Conservation (phyloP, 805 yeast species). For the Zygoascus flipseniorum region DNA sequence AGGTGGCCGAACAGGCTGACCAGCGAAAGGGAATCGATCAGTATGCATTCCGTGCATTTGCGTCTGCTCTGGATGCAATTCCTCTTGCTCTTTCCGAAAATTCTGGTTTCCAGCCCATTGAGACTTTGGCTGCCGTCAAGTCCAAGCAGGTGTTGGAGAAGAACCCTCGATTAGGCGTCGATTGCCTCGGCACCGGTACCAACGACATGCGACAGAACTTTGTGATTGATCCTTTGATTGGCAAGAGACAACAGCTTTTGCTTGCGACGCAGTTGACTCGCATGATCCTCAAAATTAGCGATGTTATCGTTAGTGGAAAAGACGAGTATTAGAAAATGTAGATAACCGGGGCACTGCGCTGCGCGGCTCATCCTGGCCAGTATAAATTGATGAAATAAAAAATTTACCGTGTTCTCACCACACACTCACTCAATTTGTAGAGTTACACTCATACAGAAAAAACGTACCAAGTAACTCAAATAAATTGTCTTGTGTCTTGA, state of each 20-base stretch:
- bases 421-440: too few species aligned
- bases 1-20: constrained; percentile 87
- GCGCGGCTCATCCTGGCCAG: not conserved
- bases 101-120: constrained; percentile 92
- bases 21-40: constrained; percentile 92
- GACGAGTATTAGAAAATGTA: constrained; percentile 37
- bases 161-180: constrained; percentile 75
- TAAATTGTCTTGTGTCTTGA: too few species aligned
- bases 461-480: too few species aligned
- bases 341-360: too few species aligned
- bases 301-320: constrained; percentile 85
- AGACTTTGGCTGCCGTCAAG: constrained; percentile 75
- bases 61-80: constrained; percentile 81
- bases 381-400: not conserved
- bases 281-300: constrained; percentile 95
- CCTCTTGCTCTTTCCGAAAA: constrained; percentile 96
- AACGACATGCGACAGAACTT: constrained; percentile 91
- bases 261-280: constrained; percentile 96
- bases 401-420: too few species aligned
- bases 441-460: too few species aligned
- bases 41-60: constrained; percentile 93
- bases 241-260: constrained; percentile 91
- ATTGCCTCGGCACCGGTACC: constrained; percentile 80
- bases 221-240: constrained; percentile 94
- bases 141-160: constrained; percentile 73